Evolutionary conservation across 2,329 filamentous ascomycete genomes (phyloP).

Genomic region (Nemania diffusa): DNA sequence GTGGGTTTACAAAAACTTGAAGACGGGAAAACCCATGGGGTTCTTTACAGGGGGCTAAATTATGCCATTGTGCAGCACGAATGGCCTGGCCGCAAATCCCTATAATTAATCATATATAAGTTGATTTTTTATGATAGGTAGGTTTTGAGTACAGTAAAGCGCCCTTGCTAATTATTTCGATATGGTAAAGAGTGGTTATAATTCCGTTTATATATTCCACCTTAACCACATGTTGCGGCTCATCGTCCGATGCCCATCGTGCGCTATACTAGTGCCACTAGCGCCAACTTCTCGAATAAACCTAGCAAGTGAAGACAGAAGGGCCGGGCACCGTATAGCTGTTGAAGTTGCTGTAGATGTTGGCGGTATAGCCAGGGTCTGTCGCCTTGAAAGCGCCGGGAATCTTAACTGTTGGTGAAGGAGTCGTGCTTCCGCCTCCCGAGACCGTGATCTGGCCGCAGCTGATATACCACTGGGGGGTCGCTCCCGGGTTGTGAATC

Average conservation of each 20-base stretch:
- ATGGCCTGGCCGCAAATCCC: background rate
- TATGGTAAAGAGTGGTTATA: constrained; percentile 10
- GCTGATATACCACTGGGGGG: constrained; percentile 59
- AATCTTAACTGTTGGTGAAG: constrained; percentile 52
- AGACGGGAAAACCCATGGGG: background rate
- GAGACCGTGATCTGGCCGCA: constrained; percentile 60
- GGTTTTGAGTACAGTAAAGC: no score
- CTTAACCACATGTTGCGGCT: background rate
- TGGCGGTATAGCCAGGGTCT: constrained; percentile 54
- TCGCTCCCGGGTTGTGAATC: constrained; percentile 64
- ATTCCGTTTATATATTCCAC: background rate
- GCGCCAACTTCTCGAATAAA: background rate
- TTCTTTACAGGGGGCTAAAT: background rate
- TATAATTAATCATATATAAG: background rate
- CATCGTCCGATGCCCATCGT: background rate
- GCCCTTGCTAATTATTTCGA: background rate
- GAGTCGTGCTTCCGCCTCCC: constrained; percentile 52
- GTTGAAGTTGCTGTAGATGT: constrained; percentile 47
- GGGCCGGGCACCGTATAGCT: constrained; percentile 46
- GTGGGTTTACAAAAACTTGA: background rate
- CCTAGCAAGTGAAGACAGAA: constrained; percentile 43
- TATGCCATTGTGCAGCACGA: background rate
- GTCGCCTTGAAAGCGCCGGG: constrained; percentile 56
- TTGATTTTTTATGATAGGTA: background rate
- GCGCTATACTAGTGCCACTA: background rate